Evolutionary conservation across 176 grass and related monocot species (phyloP).

Genomic region (Aegilops bicornis): DNA sequence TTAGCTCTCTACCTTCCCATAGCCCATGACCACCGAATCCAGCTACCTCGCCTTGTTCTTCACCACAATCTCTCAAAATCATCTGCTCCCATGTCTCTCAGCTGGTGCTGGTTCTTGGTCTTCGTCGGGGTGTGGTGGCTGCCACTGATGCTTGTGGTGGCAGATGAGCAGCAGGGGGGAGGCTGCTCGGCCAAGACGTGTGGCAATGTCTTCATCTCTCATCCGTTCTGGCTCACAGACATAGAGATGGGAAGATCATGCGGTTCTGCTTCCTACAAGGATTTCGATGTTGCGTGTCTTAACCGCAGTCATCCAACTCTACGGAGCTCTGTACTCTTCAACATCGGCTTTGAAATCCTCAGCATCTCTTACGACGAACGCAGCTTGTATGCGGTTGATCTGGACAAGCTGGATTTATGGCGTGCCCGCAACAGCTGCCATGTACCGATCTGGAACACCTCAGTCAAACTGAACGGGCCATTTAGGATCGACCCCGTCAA

Average conservation of each 20-base stretch:
- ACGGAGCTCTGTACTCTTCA: not conserved
- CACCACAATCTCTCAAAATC: not conserved
- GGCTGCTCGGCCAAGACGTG: slow-evolving; percentile 6
- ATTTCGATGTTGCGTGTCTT: not conserved
- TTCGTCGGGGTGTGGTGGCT: not conserved
- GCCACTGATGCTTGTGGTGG: not conserved
- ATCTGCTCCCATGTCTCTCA: not conserved
- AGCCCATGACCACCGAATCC: no score
- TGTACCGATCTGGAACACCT: not conserved
- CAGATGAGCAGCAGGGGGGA: not conserved
- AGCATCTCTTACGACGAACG: not conserved
- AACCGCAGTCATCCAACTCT: not conserved
- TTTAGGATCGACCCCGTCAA: slow-evolving; percentile 13
- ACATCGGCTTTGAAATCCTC: not conserved
- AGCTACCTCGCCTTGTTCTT: not conserved
- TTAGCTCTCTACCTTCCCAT: no score
- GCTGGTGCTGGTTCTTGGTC: not conserved
- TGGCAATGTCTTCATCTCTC: slow-evolving; percentile 15
- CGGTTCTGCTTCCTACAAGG: not conserved
- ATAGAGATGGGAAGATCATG: not conserved
- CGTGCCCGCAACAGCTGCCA: not conserved
- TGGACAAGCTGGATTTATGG: slow-evolving; percentile 1
- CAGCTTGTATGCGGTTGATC: not conserved
- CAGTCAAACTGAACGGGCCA: not conserved
- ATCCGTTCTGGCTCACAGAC: not conserved